phyloP scores from a whole-genome alignment of 331 rosid genomes.

The Pyracantha coccinea region DNA sequence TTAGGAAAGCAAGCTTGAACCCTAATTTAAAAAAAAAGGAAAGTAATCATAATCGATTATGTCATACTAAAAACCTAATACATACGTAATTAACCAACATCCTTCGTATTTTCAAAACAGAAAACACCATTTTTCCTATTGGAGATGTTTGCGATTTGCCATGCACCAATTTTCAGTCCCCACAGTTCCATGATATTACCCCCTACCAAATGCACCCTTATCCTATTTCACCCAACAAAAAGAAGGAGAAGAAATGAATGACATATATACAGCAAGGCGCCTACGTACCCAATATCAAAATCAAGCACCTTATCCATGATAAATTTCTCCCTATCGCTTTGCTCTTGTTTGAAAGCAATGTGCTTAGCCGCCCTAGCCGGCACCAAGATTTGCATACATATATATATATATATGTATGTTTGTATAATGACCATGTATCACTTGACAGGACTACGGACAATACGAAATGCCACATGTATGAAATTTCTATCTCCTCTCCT shows the following conservation, averaged over 20 bases:
- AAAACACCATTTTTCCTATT: not conserved
- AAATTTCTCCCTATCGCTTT: not conserved
- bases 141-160: too few relatives aligned
- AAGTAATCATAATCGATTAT: too few relatives aligned
- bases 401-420: too few relatives aligned
- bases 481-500: not conserved
- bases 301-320: not conserved
- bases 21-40: too few relatives aligned
- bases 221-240: not conserved
- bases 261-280: not conserved
- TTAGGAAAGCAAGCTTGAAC: too few relatives aligned
- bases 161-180: too few relatives aligned
- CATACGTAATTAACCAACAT: not conserved
- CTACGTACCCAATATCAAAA: not conserved
- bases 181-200: too few relatives aligned
- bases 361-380: not conserved
- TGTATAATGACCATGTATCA: not conserved
- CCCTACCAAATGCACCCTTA: not conserved
- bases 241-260: not conserved
- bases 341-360: not conserved
- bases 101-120: not conserved
- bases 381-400: too few relatives aligned
- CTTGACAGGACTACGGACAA: not conserved
- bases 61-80: too few relatives aligned
- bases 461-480: not conserved